A percentile compares a stretch with the other conserved stretches of the same genome.
These are phyloP conservation scores for Gossypium longicalyx DNA, from an alignment of 345 rosid species.

Conservation along the genomic window DNA sequence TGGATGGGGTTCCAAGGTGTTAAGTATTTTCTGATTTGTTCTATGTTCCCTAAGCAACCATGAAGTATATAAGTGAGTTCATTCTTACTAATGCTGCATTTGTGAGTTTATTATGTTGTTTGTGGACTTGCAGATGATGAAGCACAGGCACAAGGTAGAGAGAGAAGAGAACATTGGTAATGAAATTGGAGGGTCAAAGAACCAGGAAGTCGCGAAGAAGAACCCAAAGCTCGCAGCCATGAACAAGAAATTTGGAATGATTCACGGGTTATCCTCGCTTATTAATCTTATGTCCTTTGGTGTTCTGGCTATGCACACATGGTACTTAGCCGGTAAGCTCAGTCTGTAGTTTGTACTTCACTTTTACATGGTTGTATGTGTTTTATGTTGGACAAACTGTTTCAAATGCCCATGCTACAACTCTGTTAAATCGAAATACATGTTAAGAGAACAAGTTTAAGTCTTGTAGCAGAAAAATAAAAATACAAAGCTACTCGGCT, in stretches of 20 bases:
- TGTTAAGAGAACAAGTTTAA: background rate
- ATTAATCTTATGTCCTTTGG: background rate
- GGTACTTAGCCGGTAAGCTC: slow-evolving; percentile 94
- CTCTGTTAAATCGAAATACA: background rate
- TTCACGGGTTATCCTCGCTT: slow-evolving; percentile 86
- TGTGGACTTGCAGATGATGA: slow-evolving; percentile 66
- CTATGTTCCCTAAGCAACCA: background rate
- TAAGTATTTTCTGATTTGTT: background rate
- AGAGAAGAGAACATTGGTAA: slow-evolving; percentile 72
- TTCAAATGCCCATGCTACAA: background rate
- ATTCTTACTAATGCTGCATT: background rate
- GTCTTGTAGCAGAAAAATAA: background rate
- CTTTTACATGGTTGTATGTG: background rate
- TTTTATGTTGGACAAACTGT: background rate
- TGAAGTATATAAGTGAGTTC: background rate
- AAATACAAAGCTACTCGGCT: background rate
- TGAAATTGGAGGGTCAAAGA: slow-evolving; percentile 85
- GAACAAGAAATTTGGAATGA: slow-evolving; percentile 99
- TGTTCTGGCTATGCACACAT: slow-evolving; percentile 67
- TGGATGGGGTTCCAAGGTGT: too few species aligned
- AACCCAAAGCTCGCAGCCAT: slow-evolving; percentile 85
- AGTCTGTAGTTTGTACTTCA: slow-evolving; percentile 42
- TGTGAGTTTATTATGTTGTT: slow-evolving; percentile 1
- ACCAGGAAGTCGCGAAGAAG: slow-evolving; percentile 63
- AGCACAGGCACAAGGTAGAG: slow-evolving; percentile 92